Evolutionary conservation across 2,329 filamentous ascomycete species (phyloP).

Genomic region (Diplodia mutila): DNA sequence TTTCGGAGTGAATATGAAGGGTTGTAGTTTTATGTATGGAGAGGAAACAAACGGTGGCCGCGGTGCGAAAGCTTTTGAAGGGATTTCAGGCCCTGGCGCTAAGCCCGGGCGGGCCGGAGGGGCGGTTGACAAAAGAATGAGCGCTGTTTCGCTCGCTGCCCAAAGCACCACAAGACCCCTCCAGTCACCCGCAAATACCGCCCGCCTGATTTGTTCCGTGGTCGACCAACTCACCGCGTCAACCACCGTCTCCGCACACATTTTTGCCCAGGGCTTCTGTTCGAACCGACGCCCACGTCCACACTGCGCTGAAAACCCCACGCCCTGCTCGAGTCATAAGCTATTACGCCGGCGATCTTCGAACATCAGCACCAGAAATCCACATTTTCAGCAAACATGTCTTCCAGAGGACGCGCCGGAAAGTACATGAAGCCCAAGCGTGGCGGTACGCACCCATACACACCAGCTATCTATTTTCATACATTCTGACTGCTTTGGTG

Average conservation of each 20-base stretch:
- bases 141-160: constrained; percentile 25
- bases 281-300: not conserved
- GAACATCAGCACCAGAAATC: constrained; percentile 5
- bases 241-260: not conserved
- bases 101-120: not conserved
- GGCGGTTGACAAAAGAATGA: constrained; percentile 25
- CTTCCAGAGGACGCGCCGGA: constrained; percentile 76
- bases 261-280: not conserved
- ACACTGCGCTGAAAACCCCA: constrained; percentile 12
- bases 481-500: not conserved
- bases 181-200: constrained; percentile 15
- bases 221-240: not conserved
- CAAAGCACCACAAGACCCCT: constrained; percentile 8
- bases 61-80: constrained; percentile 45
- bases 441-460: constrained; percentile 66
- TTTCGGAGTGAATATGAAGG: constrained; percentile 70
- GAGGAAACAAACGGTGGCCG: constrained; percentile 36
- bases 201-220: constrained; percentile 3
- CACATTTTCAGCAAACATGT: constrained; percentile 43
- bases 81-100: constrained; percentile 25
- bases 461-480: not conserved
- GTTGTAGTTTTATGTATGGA: constrained; percentile 45
- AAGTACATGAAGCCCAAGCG: constrained; percentile 94
- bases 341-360: not conserved
- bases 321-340: constrained; percentile 15